Evolutionary conservation across 1,284 basidiomycete genomes (phyloP).

Genomic region (Trametes versicolor): DNA sequence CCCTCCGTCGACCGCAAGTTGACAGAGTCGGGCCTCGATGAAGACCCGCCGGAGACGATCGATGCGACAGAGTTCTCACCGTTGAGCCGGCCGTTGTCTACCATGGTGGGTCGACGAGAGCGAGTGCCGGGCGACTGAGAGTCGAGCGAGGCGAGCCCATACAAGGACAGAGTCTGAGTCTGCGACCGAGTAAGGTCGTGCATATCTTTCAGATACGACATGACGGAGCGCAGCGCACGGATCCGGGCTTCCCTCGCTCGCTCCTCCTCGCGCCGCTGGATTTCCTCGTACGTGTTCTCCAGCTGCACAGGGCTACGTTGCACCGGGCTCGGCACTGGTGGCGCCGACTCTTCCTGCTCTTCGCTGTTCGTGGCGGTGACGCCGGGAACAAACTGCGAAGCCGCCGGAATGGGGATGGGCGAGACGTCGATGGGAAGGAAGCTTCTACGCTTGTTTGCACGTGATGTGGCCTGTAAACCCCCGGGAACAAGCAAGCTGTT

Average conservation of each 20-base stretch:
- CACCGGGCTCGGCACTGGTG: conserved; percentile 31
- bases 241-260: conserved; percentile 74
- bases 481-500: conserved; percentile 56
- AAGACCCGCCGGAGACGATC: conserved; percentile 33
- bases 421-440: conserved; percentile 84
- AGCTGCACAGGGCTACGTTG: conserved; percentile 56
- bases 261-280: conserved; percentile 73
- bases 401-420: conserved; percentile 66
- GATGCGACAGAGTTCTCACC: conserved; percentile 53
- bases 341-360: conserved; percentile 46
- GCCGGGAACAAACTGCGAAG: conserved; percentile 68
- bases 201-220: conserved; percentile 96
- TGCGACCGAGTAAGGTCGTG: conserved; percentile 83
- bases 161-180: conserved; percentile 60
- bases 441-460: conserved; percentile 78
- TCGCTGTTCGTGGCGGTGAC: conserved; percentile 55
- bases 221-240: conserved; percentile 86
- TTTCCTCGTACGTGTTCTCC: conserved; percentile 54
- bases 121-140: conserved; percentile 50
- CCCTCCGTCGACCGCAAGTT: conserved; percentile 72
- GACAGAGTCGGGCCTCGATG: conserved; percentile 47
- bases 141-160: conserved; percentile 49
- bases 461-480: conserved; percentile 50
- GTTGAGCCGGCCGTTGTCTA: conserved; percentile 62
- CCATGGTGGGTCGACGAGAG: conserved; percentile 70